Conservation (phyloP, 176 grass and related monocot species). For the Rhynchospora pubera region DNA sequence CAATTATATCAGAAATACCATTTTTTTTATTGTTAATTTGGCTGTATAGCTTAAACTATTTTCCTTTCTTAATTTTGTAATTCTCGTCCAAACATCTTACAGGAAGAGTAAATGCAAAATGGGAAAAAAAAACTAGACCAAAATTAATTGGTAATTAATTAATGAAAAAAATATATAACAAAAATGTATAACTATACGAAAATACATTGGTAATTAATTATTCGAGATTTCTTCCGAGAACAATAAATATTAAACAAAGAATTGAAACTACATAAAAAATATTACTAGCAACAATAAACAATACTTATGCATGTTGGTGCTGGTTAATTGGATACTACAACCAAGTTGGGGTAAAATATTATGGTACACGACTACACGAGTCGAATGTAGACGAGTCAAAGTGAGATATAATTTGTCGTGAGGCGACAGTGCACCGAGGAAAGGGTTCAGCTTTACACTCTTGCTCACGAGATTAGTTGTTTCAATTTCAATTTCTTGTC, state of each 20-base stretch:
- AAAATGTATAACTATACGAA: background rate
- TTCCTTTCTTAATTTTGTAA: too few species aligned
- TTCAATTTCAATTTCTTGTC: background rate
- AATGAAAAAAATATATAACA: too few species aligned
- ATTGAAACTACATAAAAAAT: too few species aligned
- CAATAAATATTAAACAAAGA: too few species aligned
- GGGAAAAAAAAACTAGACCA: too few species aligned
- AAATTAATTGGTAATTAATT: too few species aligned
- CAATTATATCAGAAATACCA: background rate
- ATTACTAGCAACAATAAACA: too few species aligned
- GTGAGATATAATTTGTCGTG: background rate
- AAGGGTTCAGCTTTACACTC: slow-evolving; percentile 10
- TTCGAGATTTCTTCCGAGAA: too few species aligned
- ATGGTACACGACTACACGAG: background rate
- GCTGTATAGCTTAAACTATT: too few species aligned
- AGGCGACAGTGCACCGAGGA: slow-evolving; percentile 10
- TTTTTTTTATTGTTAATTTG: background rate
- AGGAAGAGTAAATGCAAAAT: too few species aligned
- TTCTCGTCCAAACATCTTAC: too few species aligned
- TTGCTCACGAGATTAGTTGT: background rate
- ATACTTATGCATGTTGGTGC: too few species aligned
- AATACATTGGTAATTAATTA: background rate
- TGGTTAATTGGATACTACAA: background rate
- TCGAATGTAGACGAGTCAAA: background rate
- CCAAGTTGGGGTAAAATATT: background rate